Evolutionary conservation across 2,329 filamentous ascomycete species (phyloP).

Genomic region (Penicillium sp.): DNA sequence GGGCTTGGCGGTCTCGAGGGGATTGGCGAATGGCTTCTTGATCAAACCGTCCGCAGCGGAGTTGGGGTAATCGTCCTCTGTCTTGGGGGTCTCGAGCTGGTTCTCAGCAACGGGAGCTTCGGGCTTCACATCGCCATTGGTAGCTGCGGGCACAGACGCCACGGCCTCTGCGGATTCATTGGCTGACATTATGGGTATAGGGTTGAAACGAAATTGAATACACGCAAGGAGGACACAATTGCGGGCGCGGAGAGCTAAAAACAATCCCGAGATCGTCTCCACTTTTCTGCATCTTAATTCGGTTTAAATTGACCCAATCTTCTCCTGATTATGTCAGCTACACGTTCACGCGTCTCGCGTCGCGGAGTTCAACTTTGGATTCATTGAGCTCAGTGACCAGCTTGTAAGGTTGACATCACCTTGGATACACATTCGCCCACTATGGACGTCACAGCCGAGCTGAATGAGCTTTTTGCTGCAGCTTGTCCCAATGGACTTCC

Average conservation of each 20-base stretch:
- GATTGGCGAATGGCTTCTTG: slow-evolving; percentile 60
- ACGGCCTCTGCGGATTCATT: slow-evolving; percentile 9
- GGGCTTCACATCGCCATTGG: slow-evolving; percentile 14
- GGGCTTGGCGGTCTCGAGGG: slow-evolving; percentile 60
- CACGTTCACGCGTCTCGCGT: slow-evolving; percentile 23
- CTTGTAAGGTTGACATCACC: not conserved
- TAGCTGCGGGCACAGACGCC: slow-evolving; percentile 2
- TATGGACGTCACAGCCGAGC: slow-evolving; percentile 55
- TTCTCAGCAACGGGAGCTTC: not conserved
- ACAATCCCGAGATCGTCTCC: slow-evolving; percentile 8
- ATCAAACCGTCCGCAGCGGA: slow-evolving; percentile 43
- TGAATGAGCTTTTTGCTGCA: slow-evolving; percentile 60
- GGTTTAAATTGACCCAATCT: slow-evolving; percentile 15
- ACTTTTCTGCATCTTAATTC: slow-evolving; percentile 9
- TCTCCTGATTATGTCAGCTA: slow-evolving; percentile 21
- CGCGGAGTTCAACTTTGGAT: not conserved
- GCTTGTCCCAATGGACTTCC: slow-evolving; percentile 61
- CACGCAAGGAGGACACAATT: not conserved
- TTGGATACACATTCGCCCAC: slow-evolving; percentile 4
- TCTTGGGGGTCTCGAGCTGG: slow-evolving; percentile 7
- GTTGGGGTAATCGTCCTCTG: slow-evolving; percentile 28
- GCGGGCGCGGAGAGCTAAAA: not conserved
- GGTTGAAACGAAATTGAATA: not conserved
- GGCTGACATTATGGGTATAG: slow-evolving; percentile 8
- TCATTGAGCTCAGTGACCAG: not conserved